A percentile compares a stretch with the other conserved stretches of the same genome.
Evolutionary conservation across 768 basidiomycete species (phyloP).

Genomic region (Leccinum fibrillosum): DNA sequence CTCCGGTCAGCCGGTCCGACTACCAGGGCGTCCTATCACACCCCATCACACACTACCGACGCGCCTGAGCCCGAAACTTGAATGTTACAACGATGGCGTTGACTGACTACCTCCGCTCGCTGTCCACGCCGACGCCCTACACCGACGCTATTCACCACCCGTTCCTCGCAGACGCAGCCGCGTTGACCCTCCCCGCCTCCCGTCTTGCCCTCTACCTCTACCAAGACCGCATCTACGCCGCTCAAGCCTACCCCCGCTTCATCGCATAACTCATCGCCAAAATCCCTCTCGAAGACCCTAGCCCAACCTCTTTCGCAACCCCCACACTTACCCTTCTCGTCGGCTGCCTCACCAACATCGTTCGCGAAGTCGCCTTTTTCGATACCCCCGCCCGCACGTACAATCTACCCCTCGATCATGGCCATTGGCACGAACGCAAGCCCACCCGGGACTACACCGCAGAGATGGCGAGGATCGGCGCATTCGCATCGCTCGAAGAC

Average conservation of each 20-base stretch:
- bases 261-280: slow-evolving; percentile 61
- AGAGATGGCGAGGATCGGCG: slow-evolving; percentile 58
- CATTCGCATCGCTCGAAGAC: slow-evolving; percentile 49
- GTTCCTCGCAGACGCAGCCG: slow-evolving; percentile 59
- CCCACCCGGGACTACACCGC: slow-evolving; percentile 69
- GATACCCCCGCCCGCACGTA: slow-evolving; percentile 43
- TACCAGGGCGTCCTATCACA: no score
- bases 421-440: slow-evolving; percentile 48
- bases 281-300: slow-evolving; percentile 41
- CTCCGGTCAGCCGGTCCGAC: no score
- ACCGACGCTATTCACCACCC: slow-evolving; percentile 48
- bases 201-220: slow-evolving; percentile 62
- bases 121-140: slow-evolving; percentile 39
- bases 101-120: slow-evolving; percentile 35
- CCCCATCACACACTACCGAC: no score
- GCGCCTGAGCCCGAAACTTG: no score
- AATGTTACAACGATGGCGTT: slow-evolving; percentile 1
- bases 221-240: slow-evolving; percentile 74
- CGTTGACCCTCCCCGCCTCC: slow-evolving; percentile 43
- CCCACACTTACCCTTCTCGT: slow-evolving; percentile 45
- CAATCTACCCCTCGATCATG: slow-evolving; percentile 39
- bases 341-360: slow-evolving; percentile 54
- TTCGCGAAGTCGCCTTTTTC: slow-evolving; percentile 61
- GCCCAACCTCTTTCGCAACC: slow-evolving; percentile 22
- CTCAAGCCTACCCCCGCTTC: slow-evolving; percentile 71